Conservation (phyloP, 2,329 filamentous ascomycete species). For the Xylariaceae sp. region DNA sequence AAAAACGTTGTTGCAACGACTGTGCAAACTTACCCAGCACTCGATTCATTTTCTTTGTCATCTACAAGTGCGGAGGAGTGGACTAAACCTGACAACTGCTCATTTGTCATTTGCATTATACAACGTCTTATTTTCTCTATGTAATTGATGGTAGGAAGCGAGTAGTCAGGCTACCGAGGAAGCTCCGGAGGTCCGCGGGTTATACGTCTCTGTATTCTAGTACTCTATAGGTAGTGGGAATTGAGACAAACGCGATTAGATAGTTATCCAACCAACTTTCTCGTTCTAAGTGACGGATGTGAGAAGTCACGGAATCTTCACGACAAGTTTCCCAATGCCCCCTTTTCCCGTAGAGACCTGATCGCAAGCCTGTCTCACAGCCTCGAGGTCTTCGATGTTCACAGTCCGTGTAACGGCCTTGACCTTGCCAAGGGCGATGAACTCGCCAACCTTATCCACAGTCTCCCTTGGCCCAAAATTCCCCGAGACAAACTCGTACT, state of each 20-base stretch:
- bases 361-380: conserved; percentile 38
- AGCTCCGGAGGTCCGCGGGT: too few relatives aligned
- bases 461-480: conserved; percentile 38
- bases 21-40: background rate
- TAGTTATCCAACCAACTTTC: background rate
- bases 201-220: conserved; percentile 3
- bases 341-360: conserved; percentile 39
- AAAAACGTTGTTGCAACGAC: background rate
- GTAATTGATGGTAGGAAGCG: too few relatives aligned
- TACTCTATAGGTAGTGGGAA: background rate
- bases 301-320: conserved; percentile 31
- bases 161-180: too few relatives aligned
- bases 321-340: conserved; percentile 40
- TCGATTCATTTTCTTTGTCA: background rate
- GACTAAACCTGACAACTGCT: background rate
- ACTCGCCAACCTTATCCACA: conserved; percentile 38
- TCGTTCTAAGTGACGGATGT: background rate
- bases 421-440: conserved; percentile 40
- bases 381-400: conserved; percentile 40
- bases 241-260: background rate
- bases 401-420: conserved; percentile 40
- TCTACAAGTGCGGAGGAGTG: background rate
- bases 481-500: conserved; percentile 44
- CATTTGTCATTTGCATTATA: background rate
- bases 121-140: conserved; percentile 1